Evolutionary conservation across 176 grass and related monocot species (phyloP).

Genomic region (Cymbopogon citratus): DNA sequence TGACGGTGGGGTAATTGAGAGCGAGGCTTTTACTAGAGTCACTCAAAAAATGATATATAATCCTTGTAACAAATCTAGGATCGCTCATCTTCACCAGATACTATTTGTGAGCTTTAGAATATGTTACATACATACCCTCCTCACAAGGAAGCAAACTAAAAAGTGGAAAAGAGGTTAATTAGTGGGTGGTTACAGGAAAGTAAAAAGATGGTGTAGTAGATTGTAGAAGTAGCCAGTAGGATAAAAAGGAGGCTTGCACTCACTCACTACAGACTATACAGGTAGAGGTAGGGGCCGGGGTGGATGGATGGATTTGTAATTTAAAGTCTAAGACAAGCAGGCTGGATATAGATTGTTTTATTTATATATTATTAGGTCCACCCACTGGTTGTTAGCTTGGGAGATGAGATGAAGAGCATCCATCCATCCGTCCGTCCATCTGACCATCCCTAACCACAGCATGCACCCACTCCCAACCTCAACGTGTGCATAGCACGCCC

Average conservation of each 20-base stretch:
- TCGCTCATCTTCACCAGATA: neutral
- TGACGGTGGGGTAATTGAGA: neutral
- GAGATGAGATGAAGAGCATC: constrained; percentile 34
- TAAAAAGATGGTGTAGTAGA: constrained; percentile 16
- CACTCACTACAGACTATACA: neutral
- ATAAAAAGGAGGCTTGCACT: constrained; percentile 35
- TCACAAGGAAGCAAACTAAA: neutral
- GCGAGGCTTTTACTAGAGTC: neutral
- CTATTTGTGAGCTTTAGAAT: constrained; percentile 1
- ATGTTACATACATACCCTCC: neutral
- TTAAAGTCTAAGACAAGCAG: constrained; percentile 52
- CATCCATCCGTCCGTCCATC: constrained; percentile 11
- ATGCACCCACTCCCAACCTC: constrained; percentile 64
- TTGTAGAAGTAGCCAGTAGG: constrained; percentile 32
- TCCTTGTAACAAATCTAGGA: neutral
- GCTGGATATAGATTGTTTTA: constrained; percentile 27
- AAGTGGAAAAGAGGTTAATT: constrained; percentile 33
- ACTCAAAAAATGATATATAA: neutral
- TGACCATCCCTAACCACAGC: constrained; percentile 38
- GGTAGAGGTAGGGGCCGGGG: constrained; percentile 11
- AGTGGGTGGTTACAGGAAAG: constrained; percentile 51
- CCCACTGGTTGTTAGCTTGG: constrained; percentile 53
- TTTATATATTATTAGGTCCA: constrained; percentile 48
- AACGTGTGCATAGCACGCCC: constrained; percentile 47
- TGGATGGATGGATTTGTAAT: constrained; percentile 28